phyloP scores from a whole-genome alignment of 139 green algal genomes.

The Closterium sp. region DNA sequence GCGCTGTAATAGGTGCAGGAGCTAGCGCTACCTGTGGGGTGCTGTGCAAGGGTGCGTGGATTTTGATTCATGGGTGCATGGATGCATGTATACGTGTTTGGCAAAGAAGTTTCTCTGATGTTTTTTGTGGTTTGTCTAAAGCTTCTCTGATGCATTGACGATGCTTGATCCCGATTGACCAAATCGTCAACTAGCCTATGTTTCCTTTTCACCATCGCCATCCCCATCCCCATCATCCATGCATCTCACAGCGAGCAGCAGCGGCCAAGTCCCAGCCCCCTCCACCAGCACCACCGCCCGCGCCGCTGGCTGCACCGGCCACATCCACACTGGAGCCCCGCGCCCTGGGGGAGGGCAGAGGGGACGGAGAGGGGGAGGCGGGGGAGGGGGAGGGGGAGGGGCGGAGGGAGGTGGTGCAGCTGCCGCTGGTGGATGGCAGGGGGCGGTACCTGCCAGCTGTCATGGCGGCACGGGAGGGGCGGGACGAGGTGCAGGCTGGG shows the following conservation, averaged over 20 bases:
- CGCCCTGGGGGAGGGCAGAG: not conserved
- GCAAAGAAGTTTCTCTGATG: not conserved
- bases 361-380: not conserved
- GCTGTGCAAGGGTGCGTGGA: not conserved
- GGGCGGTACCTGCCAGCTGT: conserved; percentile 73
- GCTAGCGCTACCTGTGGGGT: too few relatives aligned
- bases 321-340: not conserved
- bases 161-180: not conserved
- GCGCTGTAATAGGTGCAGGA: not conserved
- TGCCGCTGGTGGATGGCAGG: conserved; percentile 69
- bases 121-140: not conserved
- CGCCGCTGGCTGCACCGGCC: not conserved
- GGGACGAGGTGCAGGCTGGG: not conserved
- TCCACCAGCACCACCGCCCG: not conserved
- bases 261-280: not conserved
- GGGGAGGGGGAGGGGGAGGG: conserved; percentile 14
- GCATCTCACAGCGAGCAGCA: not conserved
- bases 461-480: not conserved
- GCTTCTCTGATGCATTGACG: not conserved
- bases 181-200: not conserved
- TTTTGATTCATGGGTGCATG: not conserved
- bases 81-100: not conserved
- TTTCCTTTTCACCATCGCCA: not conserved
- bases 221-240: not conserved
- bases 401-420: conserved; percentile 24